A percentile compares a stretch with the other conserved stretches of the same genome.
phyloP scores from a whole-genome alignment of 805 yeast genomes.

The Candida ponderosae region DNA sequence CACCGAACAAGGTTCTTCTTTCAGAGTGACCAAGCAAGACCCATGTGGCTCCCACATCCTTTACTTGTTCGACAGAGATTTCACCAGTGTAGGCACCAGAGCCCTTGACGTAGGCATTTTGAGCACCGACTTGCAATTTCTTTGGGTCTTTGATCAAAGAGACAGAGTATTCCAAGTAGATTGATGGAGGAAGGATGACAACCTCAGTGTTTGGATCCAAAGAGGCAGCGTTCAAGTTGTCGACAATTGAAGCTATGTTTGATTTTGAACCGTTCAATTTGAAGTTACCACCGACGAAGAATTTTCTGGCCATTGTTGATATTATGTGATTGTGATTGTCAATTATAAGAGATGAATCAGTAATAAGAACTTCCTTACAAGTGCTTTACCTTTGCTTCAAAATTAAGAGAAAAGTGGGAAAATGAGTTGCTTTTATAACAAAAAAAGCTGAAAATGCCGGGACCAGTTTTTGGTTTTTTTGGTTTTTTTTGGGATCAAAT shows the following conservation, averaged over 20 bases:
- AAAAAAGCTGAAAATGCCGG: too few relatives aligned
- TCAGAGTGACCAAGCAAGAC: slow-evolving; percentile 97
- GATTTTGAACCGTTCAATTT: slow-evolving; percentile 94
- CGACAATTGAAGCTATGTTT: slow-evolving; percentile 78
- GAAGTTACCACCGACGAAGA: slow-evolving; percentile 99
- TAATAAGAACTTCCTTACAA: too few relatives aligned
- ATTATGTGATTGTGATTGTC: slow-evolving; percentile 1
- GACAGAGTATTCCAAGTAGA: slow-evolving; percentile 77
- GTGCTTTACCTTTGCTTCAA: too few relatives aligned
- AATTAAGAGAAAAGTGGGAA: too few relatives aligned
- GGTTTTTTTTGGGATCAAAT: too few relatives aligned
- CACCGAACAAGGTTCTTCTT: slow-evolving; percentile 91
- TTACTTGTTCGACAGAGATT: slow-evolving; percentile 77
- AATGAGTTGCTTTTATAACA: too few relatives aligned
- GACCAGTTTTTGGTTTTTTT: too few relatives aligned
- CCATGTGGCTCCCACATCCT: slow-evolving; percentile 92
- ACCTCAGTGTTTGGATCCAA: slow-evolving; percentile 80
- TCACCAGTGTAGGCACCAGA: slow-evolving; percentile 99
- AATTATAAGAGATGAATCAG: too few relatives aligned
- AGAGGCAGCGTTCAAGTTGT: slow-evolving; percentile 69
- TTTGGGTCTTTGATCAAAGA: slow-evolving; percentile 53
- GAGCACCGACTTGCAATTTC: slow-evolving; percentile 80
- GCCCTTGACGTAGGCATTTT: slow-evolving; percentile 80
- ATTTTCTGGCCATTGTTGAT: slow-evolving; percentile 70
- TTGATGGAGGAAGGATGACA: slow-evolving; percentile 94